Evolutionary conservation across 306 rosid species (phyloP).

Genomic region (Calophaca sinica): DNA sequence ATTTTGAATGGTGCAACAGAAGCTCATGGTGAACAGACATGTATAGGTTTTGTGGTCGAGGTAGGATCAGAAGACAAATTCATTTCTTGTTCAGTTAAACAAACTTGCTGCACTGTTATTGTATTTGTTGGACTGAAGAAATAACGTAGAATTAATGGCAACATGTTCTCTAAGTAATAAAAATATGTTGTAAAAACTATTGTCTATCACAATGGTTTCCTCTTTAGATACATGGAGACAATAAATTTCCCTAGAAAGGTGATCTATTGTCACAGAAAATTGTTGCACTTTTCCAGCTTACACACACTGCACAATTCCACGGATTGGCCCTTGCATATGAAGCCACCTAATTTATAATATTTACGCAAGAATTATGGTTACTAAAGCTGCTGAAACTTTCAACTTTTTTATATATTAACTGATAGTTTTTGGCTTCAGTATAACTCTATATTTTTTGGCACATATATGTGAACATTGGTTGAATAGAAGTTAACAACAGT

Average conservation of each 20-base stretch:
- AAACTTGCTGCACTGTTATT: conserved; percentile 7
- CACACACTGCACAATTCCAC: too few species aligned
- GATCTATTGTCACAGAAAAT: too few species aligned
- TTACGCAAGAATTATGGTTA: too few species aligned
- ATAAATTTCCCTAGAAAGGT: too few species aligned
- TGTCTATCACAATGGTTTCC: neutral
- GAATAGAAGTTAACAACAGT: conserved; percentile 1
- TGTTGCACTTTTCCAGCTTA: too few species aligned
- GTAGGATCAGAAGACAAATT: conserved; percentile 49
- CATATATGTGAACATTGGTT: neutral
- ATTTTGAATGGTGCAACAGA: conserved; percentile 85
- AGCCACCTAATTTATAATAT: too few species aligned
- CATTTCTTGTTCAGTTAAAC: conserved; percentile 21
- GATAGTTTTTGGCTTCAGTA: too few species aligned
- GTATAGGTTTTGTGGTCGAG: conserved; percentile 93
- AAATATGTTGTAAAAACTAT: neutral
- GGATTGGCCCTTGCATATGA: too few species aligned
- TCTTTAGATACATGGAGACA: neutral
- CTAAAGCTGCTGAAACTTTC: too few species aligned
- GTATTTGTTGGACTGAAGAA: neutral
- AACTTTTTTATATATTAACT: too few species aligned
- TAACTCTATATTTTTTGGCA: neutral
- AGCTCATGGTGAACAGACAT: conserved; percentile 78
- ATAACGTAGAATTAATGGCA: neutral
- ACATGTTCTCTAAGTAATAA: conserved; percentile 16